Base-by-base conservation (phyloP, 1,284 basidiomycete genomes). In the Hypsizygus ulmarius region DNA sequence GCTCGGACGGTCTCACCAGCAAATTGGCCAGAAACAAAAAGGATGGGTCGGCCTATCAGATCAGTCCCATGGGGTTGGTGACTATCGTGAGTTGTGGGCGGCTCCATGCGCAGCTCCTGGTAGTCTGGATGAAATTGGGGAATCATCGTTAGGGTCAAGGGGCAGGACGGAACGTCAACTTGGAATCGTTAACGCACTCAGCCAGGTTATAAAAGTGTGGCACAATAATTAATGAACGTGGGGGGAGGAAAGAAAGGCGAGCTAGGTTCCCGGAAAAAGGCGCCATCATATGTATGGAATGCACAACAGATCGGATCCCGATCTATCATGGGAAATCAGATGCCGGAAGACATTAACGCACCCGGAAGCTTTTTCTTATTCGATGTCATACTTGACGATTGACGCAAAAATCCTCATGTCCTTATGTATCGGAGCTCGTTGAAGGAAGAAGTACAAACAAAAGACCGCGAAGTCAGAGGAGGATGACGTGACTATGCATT, bases 11-110 rank as follows among this genome's bases (percentile, higher is more conserved):
- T 76, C 48, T 71, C 70, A 19, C 80, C 82, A 46, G 70, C 62
- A 60, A 84, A 83, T 53, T 81, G 83, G 48, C 83, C 84, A 44
- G 71, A 66, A 8, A 65, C 63, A 54, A 81, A 85, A 51, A 67
- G 69, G 45, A 83, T 78, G 10, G 79, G 78, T 40, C 53, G 63
- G 47, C 68, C 67, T 54, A 73, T 65, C 49, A 64, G 53, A 58
- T 63, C 59, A 41, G 62, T 55, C 45, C 58, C 59, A 46, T 55
- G 53, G 40, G 53, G 15, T 58, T 62, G 62, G 56, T 43, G 49
- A 51, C 18, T 49, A 27, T 44, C 34, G 30, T 49, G 36, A 36
- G 43, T 30, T 32, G 47, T 37, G 33, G 46, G 27, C 43, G 38
- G 44, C 32, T 51, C 47, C 9, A 39, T 8, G 25, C 45, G 52